Evolutionary conservation across 2,329 filamentous ascomycete genomes (phyloP).

Genomic region (Aspergillus alliaceus): DNA sequence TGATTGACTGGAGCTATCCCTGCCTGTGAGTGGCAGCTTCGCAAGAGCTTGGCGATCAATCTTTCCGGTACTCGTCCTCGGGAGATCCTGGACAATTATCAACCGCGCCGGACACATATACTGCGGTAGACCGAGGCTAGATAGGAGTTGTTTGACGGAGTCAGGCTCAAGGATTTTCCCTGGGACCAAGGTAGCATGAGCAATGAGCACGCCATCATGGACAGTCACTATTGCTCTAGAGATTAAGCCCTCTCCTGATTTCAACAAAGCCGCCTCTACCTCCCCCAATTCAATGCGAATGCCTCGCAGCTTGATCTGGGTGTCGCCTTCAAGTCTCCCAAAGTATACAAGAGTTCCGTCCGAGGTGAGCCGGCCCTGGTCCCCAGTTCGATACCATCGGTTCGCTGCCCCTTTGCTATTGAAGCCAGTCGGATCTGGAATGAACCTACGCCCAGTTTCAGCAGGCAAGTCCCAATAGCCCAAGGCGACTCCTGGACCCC

Average conservation of each 20-base stretch:
- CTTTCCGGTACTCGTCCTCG: slow-evolving; percentile 27
- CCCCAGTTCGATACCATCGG: slow-evolving; percentile 27
- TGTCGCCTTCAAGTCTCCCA: slow-evolving; percentile 24
- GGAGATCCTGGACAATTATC: slow-evolving; percentile 22
- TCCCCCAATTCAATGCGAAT: slow-evolving; percentile 48
- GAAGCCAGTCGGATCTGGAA: too few species aligned
- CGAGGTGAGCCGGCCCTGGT: slow-evolving; percentile 21
- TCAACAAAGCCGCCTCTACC: slow-evolving; percentile 27
- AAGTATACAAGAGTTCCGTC: slow-evolving; percentile 27
- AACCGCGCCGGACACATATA: slow-evolving; percentile 36
- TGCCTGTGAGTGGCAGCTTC: slow-evolving; percentile 21
- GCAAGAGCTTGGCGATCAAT: slow-evolving; percentile 19
- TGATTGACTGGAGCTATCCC: background rate
- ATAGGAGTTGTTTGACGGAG: slow-evolving; percentile 27
- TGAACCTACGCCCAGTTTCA: too few species aligned
- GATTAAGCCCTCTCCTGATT: background rate
- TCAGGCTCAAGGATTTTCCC: slow-evolving; percentile 4
- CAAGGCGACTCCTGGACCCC: slow-evolving; percentile 5
- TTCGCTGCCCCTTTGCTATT: too few species aligned
- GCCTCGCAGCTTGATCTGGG: slow-evolving; percentile 25
- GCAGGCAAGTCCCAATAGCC: too few species aligned
- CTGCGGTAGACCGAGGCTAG: slow-evolving; percentile 29
- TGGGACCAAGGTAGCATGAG: slow-evolving; percentile 4
- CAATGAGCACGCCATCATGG: slow-evolving; percentile 11
- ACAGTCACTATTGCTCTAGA: background rate